phyloP scores from a whole-genome alignment of 1,139 yeast genomes.

The Blastobotrys indianensis region DNA sequence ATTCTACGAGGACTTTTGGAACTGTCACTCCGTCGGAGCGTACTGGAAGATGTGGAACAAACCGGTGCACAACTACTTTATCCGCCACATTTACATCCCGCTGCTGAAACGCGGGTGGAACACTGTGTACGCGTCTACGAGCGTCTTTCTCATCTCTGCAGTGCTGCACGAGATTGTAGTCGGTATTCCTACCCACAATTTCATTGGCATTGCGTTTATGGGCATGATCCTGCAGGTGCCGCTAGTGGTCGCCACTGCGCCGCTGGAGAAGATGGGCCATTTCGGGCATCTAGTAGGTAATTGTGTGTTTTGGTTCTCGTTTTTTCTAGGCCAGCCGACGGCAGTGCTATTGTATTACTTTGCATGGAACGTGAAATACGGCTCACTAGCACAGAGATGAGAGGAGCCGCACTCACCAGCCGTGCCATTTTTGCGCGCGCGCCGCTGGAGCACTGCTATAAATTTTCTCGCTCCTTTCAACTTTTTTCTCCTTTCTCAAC shows the following conservation, averaged over 20 bases:
- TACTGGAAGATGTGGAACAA: slow-evolving; percentile 64
- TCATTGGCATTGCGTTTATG: slow-evolving; percentile 41
- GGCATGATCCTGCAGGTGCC: slow-evolving; percentile 42
- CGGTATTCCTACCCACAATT: slow-evolving; percentile 45
- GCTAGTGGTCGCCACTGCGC: slow-evolving; percentile 36
- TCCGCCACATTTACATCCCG: slow-evolving; percentile 54
- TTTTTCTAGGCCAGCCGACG: slow-evolving; percentile 42
- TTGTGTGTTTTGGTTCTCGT: slow-evolving; percentile 41
- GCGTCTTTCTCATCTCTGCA: slow-evolving; percentile 40
- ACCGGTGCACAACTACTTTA: slow-evolving; percentile 58
- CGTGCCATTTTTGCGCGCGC: no score
- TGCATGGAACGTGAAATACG: slow-evolving; percentile 39
- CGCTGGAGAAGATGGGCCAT: slow-evolving; percentile 38
- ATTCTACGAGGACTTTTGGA: slow-evolving; percentile 75
- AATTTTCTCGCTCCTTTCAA: background rate
- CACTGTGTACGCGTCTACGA: slow-evolving; percentile 29
- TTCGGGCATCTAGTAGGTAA: slow-evolving; percentile 39
- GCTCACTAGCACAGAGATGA: slow-evolving; percentile 11
- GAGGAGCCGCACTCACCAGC: no score
- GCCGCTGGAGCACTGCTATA: no score
- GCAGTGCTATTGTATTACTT: slow-evolving; percentile 40
- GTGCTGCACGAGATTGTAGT: slow-evolving; percentile 41
- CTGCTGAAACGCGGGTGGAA: slow-evolving; percentile 33
- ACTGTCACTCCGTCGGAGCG: slow-evolving; percentile 59
- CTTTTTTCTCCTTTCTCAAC: background rate